Conservation (phyloP, 2,329 filamentous ascomycete species). For the Alternaria sp. region DNA sequence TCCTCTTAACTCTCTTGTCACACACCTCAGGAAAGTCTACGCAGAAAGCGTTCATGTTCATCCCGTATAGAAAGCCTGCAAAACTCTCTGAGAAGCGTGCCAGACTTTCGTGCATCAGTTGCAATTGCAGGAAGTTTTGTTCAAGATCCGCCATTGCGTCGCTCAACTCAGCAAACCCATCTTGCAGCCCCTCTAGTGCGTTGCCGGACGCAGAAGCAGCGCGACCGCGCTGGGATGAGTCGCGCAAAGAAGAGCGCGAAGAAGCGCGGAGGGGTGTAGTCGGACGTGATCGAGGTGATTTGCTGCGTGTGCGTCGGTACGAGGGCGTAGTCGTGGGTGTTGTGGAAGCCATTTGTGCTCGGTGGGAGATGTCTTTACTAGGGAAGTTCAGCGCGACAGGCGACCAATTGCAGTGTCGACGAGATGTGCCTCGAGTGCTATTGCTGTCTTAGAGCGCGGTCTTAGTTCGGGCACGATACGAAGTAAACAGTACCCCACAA, state of each 20-base stretch:
- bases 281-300: constrained; percentile 71
- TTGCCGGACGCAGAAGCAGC: constrained; percentile 64
- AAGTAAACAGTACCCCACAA: constrained; percentile 16
- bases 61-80: constrained; percentile 90
- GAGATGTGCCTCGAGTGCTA: background rate
- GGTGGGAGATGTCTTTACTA: background rate
- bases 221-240: constrained; percentile 44
- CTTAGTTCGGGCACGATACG: constrained; percentile 1
- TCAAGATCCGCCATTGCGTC: constrained; percentile 96
- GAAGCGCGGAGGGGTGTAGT: constrained; percentile 92
- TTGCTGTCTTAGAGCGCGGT: background rate
- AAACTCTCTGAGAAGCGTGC: constrained; percentile 96
- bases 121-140: constrained; percentile 96
- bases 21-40: constrained; percentile 93
- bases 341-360: constrained; percentile 31
- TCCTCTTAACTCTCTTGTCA: background rate
- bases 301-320: constrained; percentile 64
- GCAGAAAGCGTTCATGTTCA: constrained; percentile 99
- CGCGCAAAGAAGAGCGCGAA: constrained; percentile 87
- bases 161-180: constrained; percentile 89
- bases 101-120: constrained; percentile 95
- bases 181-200: constrained; percentile 84
- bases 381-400: background rate
- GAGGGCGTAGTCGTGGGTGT: constrained; percentile 36
- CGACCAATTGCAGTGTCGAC: background rate